Evolutionary conservation across 2,329 filamentous ascomycete species (phyloP).

Genomic region (Cephalotrichum gorgonifer): DNA sequence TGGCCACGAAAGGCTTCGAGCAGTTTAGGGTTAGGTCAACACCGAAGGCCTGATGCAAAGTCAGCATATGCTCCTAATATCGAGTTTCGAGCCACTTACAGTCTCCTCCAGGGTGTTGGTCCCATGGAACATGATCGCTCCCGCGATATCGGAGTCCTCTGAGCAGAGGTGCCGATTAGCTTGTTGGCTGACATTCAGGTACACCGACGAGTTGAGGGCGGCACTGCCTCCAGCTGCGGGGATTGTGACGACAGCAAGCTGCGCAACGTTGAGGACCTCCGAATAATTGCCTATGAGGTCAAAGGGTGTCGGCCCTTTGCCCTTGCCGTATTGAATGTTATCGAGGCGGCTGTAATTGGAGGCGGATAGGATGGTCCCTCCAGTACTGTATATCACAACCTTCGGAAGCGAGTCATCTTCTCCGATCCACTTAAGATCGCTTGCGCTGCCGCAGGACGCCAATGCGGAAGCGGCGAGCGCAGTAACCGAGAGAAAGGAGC

Average conservation of each 20-base stretch:
- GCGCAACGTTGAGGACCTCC: slow-evolving; percentile 20
- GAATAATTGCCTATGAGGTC: slow-evolving; percentile 18
- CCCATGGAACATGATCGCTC: slow-evolving; percentile 26
- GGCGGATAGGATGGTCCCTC: slow-evolving; percentile 21
- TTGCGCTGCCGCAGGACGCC: not conserved
- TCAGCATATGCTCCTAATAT: not conserved
- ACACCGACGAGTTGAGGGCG: slow-evolving; percentile 19
- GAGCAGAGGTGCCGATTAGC: slow-evolving; percentile 20
- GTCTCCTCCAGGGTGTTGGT: slow-evolving; percentile 49
- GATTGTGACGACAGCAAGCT: slow-evolving; percentile 18
- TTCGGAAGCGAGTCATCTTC: slow-evolving; percentile 16
- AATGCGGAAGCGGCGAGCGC: not conserved
- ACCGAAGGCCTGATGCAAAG: slow-evolving; percentile 31
- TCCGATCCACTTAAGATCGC: slow-evolving; percentile 14
- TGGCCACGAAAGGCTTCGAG: slow-evolving; percentile 39
- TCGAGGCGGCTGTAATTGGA: slow-evolving; percentile 22
- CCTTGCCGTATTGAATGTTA: slow-evolving; percentile 20
- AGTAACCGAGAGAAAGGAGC: not conserved
- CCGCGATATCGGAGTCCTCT: slow-evolving; percentile 17
- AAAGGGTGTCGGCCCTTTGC: slow-evolving; percentile 13
- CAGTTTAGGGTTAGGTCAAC: slow-evolving; percentile 40
- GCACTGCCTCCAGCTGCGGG: slow-evolving; percentile 16
- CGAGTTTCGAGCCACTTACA: slow-evolving; percentile 6
- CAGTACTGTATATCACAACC: slow-evolving; percentile 16
- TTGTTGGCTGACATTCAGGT: slow-evolving; percentile 19